Conservation (phyloP, 257 asterid species). For the Solanum clarkiae region DNA sequence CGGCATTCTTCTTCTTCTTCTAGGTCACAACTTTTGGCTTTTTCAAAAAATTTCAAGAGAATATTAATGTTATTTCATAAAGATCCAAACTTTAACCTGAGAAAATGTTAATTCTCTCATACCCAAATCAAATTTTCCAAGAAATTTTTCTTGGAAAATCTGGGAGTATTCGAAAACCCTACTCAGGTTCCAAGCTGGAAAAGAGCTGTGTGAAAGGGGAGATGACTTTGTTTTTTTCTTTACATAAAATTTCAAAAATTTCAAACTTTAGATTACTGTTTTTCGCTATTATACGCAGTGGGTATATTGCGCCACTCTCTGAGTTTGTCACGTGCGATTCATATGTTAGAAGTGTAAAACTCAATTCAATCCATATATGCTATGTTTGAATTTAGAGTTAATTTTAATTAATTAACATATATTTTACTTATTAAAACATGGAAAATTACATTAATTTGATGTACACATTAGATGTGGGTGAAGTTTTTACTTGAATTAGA, state of each 20-base stretch:
- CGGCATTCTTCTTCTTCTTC: slow-evolving; percentile 35
- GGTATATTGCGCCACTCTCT: neutral
- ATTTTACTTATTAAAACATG: no score
- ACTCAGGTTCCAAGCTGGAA: slow-evolving; percentile 10
- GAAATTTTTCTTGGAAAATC: neutral
- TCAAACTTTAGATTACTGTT: neutral
- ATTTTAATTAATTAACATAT: no score
- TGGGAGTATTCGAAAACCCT: slow-evolving; percentile 11
- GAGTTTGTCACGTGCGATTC: neutral
- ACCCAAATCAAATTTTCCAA: neutral
- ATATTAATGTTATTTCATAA: neutral
- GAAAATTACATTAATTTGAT: no score
- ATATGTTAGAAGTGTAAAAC: no score
- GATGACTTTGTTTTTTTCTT: neutral
- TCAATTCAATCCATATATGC: no score
- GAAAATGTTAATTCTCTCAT: neutral
- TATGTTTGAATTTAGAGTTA: no score
- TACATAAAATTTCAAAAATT: slow-evolving; percentile 11
- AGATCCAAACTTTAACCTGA: neutral
- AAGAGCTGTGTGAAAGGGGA: slow-evolving; percentile 6
- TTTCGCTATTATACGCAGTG: neutral
- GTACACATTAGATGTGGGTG: no score
- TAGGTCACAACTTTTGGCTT: neutral
- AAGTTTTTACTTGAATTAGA: no score
- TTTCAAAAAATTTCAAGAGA: neutral